Evolutionary conservation across 1,284 basidiomycete species (phyloP).

Genomic region (Naganishia sp.): DNA sequence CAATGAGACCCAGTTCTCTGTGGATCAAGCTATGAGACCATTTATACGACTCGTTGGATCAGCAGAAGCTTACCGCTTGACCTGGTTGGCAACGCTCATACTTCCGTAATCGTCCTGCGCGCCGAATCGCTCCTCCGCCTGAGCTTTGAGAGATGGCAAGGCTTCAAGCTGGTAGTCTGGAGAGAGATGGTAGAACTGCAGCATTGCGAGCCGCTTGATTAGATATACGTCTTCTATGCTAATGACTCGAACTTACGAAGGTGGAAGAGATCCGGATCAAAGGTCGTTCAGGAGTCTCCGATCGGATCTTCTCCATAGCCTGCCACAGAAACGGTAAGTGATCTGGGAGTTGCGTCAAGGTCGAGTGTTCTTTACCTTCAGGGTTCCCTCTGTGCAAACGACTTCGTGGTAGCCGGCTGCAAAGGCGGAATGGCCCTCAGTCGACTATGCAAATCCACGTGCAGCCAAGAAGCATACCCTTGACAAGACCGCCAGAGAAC

Average conservation of each 20-base stretch:
- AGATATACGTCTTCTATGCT: no score
- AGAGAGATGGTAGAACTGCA: constrained; percentile 80
- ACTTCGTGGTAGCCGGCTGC: constrained; percentile 85
- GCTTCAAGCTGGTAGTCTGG: constrained; percentile 75
- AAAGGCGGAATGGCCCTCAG: neutral
- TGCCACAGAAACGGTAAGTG: constrained; percentile 43
- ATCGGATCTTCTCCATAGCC: constrained; percentile 67
- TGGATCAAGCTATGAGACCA: neutral
- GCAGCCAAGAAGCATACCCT: constrained; percentile 53
- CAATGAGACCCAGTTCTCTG: constrained; percentile 80
- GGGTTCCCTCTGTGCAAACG: constrained; percentile 75
- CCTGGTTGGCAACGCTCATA: constrained; percentile 83
- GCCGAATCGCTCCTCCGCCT: constrained; percentile 50
- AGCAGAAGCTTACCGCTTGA: constrained; percentile 54
- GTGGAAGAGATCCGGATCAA: constrained; percentile 88
- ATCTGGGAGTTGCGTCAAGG: neutral
- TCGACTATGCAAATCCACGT: no score
- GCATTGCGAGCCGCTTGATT: neutral
- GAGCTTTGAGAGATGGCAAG: constrained; percentile 60
- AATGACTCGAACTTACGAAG: constrained; percentile 56
- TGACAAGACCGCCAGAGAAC: constrained; percentile 79
- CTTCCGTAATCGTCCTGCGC: constrained; percentile 62
- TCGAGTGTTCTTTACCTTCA: constrained; percentile 59
- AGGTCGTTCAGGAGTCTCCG: constrained; percentile 68
- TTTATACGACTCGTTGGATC: neutral